Percentiles rank a stretch among this genome's conserved stretches.
Evolutionary conservation across 768 basidiomycete genomes (phyloP).

Genomic region (Psilocybe cyanescens): DNA sequence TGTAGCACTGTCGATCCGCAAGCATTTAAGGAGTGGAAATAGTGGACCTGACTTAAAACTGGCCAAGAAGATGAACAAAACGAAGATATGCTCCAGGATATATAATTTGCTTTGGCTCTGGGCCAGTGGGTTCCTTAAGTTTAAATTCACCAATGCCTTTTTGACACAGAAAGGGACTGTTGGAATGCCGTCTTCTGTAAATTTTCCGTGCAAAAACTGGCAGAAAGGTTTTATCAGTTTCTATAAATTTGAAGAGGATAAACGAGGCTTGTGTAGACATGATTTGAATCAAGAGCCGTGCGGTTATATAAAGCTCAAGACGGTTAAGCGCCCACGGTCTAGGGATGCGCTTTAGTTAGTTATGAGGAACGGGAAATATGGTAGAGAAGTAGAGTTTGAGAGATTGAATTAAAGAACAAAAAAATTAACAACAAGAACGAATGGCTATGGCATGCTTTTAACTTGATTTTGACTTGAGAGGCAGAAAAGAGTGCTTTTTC

Average conservation of each 20-base stretch:
- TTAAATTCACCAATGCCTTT: background rate
- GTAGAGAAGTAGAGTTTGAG: no score
- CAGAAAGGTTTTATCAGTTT: background rate
- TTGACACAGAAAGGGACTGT: background rate
- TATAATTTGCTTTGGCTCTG: no score
- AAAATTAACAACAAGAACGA: no score
- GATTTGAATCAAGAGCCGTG: background rate
- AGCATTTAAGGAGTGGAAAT: conserved; percentile 11
- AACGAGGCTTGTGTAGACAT: background rate
- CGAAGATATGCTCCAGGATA: conserved; percentile 1
- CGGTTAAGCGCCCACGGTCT: no score
- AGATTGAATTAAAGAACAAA: no score
- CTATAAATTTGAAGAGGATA: background rate
- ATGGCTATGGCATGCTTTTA: no score
- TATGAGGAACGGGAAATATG: no score
- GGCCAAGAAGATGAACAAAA: background rate
- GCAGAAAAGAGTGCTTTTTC: no score
- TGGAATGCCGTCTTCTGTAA: background rate
- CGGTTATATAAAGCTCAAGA: no score
- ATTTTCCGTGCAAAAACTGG: background rate
- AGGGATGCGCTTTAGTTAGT: no score
- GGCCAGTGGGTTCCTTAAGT: background rate
- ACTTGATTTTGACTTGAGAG: no score
- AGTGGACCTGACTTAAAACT: conserved; percentile 5
- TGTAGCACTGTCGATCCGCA: conserved; percentile 6